Conservation (phyloP, 345 rosid genomes). For the Salix arbutifolia region DNA sequence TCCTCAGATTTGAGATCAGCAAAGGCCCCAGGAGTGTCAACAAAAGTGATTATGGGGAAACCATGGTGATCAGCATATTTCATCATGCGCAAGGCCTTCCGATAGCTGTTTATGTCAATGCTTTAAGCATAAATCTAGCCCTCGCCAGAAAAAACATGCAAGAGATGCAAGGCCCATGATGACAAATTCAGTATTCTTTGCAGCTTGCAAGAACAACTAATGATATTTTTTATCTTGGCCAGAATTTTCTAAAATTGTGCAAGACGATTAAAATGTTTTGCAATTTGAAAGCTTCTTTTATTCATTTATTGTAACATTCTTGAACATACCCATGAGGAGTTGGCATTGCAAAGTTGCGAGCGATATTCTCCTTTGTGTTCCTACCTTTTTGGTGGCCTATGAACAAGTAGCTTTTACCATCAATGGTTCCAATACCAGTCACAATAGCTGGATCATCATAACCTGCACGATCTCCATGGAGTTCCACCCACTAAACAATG, state of each 20-base stretch:
- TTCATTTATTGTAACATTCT: neutral
- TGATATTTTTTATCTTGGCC: neutral
- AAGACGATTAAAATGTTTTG: neutral
- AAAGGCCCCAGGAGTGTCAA: slow-evolving; percentile 81
- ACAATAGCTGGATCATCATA: slow-evolving; percentile 98
- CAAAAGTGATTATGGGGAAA: slow-evolving; percentile 72
- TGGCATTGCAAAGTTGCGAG: slow-evolving; percentile 98
- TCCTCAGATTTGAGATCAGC: slow-evolving; percentile 80
- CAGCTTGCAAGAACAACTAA: neutral
- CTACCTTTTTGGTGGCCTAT: slow-evolving; percentile 99
- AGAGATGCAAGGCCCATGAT: no score
- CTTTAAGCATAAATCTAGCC: no score
- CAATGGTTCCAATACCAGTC: slow-evolving; percentile 89
- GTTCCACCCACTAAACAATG: slow-evolving; percentile 76
- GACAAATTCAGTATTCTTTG: no score
- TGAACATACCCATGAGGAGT: slow-evolving; percentile 91
- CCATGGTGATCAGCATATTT: slow-evolving; percentile 84
- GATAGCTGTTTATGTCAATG: slow-evolving; percentile 43
- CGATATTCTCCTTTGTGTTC: slow-evolving; percentile 90
- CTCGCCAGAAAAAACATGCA: no score
- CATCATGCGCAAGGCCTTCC: slow-evolving; percentile 86
- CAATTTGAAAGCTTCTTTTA: neutral
- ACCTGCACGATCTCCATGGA: slow-evolving; percentile 97
- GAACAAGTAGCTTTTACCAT: slow-evolving; percentile 79
- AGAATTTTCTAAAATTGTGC: neutral